Base-by-base conservation (phyloP, 345 rosid genomes). In the Arabidopsis arenosa region DNA sequence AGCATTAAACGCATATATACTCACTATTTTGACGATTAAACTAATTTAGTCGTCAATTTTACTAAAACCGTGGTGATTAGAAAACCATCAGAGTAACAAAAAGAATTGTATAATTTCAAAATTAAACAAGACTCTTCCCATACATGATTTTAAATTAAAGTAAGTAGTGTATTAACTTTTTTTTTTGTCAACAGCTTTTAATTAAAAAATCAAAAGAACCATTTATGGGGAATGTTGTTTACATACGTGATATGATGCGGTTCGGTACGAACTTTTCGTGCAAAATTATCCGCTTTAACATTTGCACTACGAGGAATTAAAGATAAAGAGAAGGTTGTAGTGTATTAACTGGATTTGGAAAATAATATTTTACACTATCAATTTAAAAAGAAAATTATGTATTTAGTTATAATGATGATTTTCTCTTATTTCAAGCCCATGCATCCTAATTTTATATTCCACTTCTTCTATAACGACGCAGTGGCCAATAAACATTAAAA, bases 381-480 rank as follows among this genome's bases (percentile, higher is more conserved):
- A 18, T 66, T 13, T 13, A 37, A 13, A 37, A 8, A 37, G 41
- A 51, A 66, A 18, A 35, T 8, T 18, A 53, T 23, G 9, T 23
- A 4, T 1, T 26, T 4, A 23, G 11, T 21, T 39, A 9, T 39
- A 5, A 65, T 3, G 28, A 37, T 26, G 48, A n/a, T 72, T 48
- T 28, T 62, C 37, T 63, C 17, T 33, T 43, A 36, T 45, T 30
- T 21, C 61, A 36, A 36, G 74, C 64, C 63, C 63, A 52, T 75
- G 49, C 48, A 37, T 47, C 21, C 9, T 67, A 56, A 33, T 67
- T 65, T 74, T 35, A 45, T 65, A 45, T 18, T 33, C 64, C n/a
- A 63, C 1, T 45, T 54, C 6, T 44, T 44, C 35, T 44, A 39
- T 36, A 56, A 36, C 26, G 54, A 43, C 30, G 37, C 63, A 63